phyloP scores from a whole-genome alignment of 768 basidiomycete genomes.

The Kwoniella sp. region DNA sequence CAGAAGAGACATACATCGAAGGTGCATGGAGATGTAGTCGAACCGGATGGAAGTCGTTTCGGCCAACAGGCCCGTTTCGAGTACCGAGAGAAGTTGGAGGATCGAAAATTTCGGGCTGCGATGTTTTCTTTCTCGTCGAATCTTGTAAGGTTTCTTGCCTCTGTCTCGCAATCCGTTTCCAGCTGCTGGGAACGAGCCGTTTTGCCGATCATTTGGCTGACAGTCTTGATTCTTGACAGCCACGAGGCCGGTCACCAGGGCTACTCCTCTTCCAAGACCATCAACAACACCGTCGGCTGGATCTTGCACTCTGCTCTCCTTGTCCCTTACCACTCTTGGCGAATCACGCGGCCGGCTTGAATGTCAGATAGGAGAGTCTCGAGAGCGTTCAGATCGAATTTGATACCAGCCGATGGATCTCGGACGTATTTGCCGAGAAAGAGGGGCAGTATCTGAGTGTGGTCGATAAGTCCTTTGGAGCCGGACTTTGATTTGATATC shows the following conservation, averaged over 20 bases:
- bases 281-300: constrained; percentile 66
- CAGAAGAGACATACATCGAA: constrained; percentile 7
- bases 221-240: constrained; percentile 6
- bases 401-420: not conserved
- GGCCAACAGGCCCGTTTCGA: constrained; percentile 15
- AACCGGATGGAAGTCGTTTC: constrained; percentile 25
- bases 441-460: constrained; percentile 22
- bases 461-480: constrained; percentile 12
- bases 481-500: not conserved
- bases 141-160: not conserved
- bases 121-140: constrained; percentile 14
- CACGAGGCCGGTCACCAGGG: constrained; percentile 97
- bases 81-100: constrained; percentile 15
- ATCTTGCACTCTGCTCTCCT: constrained; percentile 60
- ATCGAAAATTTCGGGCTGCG: constrained; percentile 19
- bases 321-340: constrained; percentile 96
- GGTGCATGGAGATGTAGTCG: constrained; percentile 26
- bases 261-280: constrained; percentile 84
- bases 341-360: no score
- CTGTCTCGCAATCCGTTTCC: no score
- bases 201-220: no score
- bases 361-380: constrained; percentile 17
- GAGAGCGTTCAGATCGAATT: constrained; percentile 6
- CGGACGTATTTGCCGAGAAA: constrained; percentile 11
- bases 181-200: no score